Conservation (phyloP, 1,284 basidiomycete species). For the Apiotrichum montevideense region DNA sequence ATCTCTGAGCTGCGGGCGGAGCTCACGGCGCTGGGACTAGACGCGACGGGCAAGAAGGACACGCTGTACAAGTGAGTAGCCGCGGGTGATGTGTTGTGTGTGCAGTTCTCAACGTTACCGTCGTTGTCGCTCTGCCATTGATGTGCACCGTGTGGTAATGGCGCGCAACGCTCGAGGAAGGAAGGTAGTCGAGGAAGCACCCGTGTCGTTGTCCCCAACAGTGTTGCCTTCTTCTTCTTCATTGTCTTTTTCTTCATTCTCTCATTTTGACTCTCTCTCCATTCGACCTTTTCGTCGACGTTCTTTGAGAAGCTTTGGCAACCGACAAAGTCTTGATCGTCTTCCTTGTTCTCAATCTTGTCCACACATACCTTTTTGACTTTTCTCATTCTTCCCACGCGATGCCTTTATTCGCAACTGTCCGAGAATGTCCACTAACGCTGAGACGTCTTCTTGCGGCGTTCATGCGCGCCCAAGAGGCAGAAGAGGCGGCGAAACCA, state of each 20-base stretch:
- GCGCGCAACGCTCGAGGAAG: too few relatives aligned
- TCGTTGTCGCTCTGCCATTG: too few relatives aligned
- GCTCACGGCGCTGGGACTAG: slow-evolving; percentile 30
- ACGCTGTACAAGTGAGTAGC: slow-evolving; percentile 39
- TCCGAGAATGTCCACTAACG: slow-evolving; percentile 1
- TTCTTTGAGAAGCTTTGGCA: too few relatives aligned
- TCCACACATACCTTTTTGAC: not conserved
- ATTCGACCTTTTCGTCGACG: not conserved
- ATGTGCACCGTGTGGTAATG: too few relatives aligned
- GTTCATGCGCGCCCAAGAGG: slow-evolving; percentile 15
- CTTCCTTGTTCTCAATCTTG: not conserved
- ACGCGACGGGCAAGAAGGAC: slow-evolving; percentile 44
- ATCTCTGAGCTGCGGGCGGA: slow-evolving; percentile 30
- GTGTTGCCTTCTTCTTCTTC: not conserved
- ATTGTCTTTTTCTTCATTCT: too few relatives aligned
- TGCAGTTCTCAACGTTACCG: too few relatives aligned
- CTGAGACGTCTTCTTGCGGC: slow-evolving; percentile 17
- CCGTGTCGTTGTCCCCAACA: too few relatives aligned
- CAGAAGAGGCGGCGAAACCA: not conserved
- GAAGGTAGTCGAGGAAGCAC: too few relatives aligned
- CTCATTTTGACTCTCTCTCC: too few relatives aligned
- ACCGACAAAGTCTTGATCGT: not conserved
- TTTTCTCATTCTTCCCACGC: not conserved
- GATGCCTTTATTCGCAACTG: too few relatives aligned
- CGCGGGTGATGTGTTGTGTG: not conserved